Conservation (phyloP, 768 basidiomycete genomes). For the Gymnopilus junonius region DNA sequence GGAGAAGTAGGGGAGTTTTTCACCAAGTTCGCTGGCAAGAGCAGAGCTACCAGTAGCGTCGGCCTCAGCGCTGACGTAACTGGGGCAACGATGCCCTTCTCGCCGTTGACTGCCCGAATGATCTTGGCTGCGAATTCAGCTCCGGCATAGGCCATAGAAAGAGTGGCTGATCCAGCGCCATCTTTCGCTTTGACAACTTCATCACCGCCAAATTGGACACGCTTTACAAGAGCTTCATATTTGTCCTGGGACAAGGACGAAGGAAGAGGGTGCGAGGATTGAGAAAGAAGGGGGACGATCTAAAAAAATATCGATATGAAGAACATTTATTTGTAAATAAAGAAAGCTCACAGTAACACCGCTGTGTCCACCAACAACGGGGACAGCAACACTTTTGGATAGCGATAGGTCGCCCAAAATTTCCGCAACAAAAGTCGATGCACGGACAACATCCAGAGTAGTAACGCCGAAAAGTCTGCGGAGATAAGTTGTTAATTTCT, state of each 20-base stretch:
- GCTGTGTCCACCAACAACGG: slow-evolving; percentile 95
- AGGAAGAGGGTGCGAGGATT: slow-evolving; percentile 81
- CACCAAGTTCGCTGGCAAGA: slow-evolving; percentile 79
- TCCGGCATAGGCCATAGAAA: slow-evolving; percentile 96
- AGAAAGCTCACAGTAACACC: slow-evolving; percentile 74
- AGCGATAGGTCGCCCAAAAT: slow-evolving; percentile 66
- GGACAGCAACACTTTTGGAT: slow-evolving; percentile 69
- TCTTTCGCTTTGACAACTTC: slow-evolving; percentile 99
- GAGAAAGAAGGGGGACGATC: slow-evolving; percentile 94
- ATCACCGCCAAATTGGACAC: slow-evolving; percentile 95
- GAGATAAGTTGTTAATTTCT: not conserved
- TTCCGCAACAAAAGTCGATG: slow-evolving; percentile 95
- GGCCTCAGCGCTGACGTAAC: slow-evolving; percentile 80
- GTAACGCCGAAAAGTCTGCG: slow-evolving; percentile 94
- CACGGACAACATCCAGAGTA: slow-evolving; percentile 95
- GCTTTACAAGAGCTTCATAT: slow-evolving; percentile 69
- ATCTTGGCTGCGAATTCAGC: slow-evolving; percentile 87
- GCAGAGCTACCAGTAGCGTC: slow-evolving; percentile 72
- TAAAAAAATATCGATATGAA: slow-evolving; percentile 26
- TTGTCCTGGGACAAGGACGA: slow-evolving; percentile 47
- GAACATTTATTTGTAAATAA: not conserved
- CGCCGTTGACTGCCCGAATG: slow-evolving; percentile 83
- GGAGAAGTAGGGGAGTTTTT: slow-evolving; percentile 86
- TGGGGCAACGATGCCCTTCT: slow-evolving; percentile 87
- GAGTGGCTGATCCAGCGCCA: slow-evolving; percentile 92